These are phyloP conservation scores for Glebionis coronaria DNA, from an alignment of 129 eudicot genomes.

Conservation along the genomic window DNA sequence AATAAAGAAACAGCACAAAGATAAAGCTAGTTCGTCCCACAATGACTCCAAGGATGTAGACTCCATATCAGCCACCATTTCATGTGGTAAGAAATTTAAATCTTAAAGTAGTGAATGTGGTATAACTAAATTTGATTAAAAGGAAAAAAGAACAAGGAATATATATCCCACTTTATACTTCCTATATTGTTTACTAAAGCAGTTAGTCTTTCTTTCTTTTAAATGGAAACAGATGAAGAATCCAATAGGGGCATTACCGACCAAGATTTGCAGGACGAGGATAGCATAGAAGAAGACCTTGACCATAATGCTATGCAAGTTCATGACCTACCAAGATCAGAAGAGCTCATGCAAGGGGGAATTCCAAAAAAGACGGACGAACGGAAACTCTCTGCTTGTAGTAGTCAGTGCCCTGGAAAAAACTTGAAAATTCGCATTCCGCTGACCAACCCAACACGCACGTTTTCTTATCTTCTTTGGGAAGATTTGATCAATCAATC, in stretches of 20 bases:
- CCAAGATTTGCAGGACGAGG: slow-evolving; percentile 48
- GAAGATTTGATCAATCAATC: slow-evolving; percentile 80
- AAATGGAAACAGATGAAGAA: slow-evolving; percentile 48
- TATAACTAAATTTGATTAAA: not conserved
- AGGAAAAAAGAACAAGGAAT: not conserved
- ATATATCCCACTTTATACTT: not conserved
- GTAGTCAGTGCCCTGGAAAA: slow-evolving; percentile 59
- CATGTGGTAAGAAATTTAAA: slow-evolving; percentile 51
- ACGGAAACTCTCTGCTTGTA: slow-evolving; percentile 36
- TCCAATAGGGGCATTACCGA: slow-evolving; percentile 46
- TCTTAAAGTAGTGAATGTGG: slow-evolving; percentile 17
- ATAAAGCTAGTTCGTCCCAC: slow-evolving; percentile 38
- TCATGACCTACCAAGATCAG: slow-evolving; percentile 37
- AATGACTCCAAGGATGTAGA: slow-evolving; percentile 65
- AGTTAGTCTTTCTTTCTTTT: not conserved
- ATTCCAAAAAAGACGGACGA: slow-evolving; percentile 4
- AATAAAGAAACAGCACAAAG: slow-evolving; percentile 38
- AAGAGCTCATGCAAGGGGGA: slow-evolving; percentile 9
- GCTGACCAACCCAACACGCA: slow-evolving; percentile 76
- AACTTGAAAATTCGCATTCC: slow-evolving; percentile 79
- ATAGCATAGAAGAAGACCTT: slow-evolving; percentile 31
- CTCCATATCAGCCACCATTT: slow-evolving; percentile 70
- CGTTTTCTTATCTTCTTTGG: slow-evolving; percentile 84
- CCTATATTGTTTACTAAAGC: slow-evolving; percentile 2
- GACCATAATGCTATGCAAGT: slow-evolving; percentile 30